Evolutionary conservation across 352 stramenopile genomes (phyloP).

Genomic region (Globisporangium sylvaticum): DNA sequence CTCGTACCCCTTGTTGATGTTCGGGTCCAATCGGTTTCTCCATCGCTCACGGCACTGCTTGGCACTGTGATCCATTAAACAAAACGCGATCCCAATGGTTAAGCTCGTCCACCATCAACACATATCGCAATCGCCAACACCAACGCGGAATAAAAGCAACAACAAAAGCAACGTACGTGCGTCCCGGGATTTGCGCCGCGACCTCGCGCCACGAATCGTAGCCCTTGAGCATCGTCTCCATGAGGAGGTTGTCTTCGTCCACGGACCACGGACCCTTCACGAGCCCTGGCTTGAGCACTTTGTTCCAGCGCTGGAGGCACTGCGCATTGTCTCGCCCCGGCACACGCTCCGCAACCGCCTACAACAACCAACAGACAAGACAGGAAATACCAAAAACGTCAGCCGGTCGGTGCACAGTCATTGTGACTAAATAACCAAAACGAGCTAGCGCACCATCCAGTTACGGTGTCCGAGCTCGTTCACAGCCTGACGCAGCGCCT

Average conservation of each 20-base stretch:
- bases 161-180: constrained; percentile 42
- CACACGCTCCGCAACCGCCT: constrained; percentile 64
- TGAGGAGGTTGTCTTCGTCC: constrained; percentile 87
- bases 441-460: constrained; percentile 63
- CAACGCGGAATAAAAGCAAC: neutral
- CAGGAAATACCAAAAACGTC: neutral
- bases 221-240: constrained; percentile 82
- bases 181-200: constrained; percentile 58
- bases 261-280: constrained; percentile 91
- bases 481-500: constrained; percentile 74
- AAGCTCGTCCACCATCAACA: neutral
- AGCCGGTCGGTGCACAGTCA: neutral
- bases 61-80: constrained; percentile 20
- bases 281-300: constrained; percentile 90
- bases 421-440: no score
- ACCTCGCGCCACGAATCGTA: constrained; percentile 73
- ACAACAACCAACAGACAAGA: neutral
- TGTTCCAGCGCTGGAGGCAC: constrained; percentile 84
- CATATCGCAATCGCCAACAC: neutral
- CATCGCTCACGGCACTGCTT: constrained; percentile 97
- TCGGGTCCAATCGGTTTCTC: constrained; percentile 95
- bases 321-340: constrained; percentile 70
- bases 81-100: neutral
- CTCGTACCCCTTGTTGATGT: constrained; percentile 84
- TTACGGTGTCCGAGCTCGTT: constrained; percentile 79